Conservation (phyloP, 208 protist genomes). For the Jaenimonas drosophilae region DNA sequence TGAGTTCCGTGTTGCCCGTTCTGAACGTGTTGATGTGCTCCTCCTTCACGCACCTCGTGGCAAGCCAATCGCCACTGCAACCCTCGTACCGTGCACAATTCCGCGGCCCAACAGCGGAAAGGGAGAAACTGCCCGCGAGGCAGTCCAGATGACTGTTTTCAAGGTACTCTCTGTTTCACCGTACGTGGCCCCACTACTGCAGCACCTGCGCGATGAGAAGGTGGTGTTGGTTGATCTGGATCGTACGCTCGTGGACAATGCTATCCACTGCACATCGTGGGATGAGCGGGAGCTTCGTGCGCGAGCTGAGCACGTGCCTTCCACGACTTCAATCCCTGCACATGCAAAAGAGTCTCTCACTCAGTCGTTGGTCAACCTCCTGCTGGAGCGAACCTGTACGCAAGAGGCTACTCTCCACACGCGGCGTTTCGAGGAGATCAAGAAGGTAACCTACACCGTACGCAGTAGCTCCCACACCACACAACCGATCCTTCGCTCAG, state of each 20-base stretch:
- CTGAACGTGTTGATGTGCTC: slow-evolving; percentile 42
- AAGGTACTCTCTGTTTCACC: slow-evolving; percentile 36
- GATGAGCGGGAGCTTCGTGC: no score
- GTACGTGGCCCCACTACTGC: slow-evolving; percentile 49
- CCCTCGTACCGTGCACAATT: slow-evolving; percentile 11
- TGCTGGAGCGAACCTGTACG: no score
- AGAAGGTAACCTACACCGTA: no score
- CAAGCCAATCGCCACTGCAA: slow-evolving; percentile 46
- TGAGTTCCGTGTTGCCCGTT: slow-evolving; percentile 51
- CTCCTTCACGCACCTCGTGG: slow-evolving; percentile 35
- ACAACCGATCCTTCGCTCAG: slow-evolving; percentile 8
- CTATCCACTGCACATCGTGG: no score
- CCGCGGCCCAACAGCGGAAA: neutral
- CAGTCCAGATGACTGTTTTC: slow-evolving; percentile 29
- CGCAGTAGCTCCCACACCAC: neutral
- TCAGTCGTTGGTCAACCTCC: no score
- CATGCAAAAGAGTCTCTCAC: no score
- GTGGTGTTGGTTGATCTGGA: slow-evolving; percentile 74
- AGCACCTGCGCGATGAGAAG: slow-evolving; percentile 48
- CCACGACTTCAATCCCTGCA: no score
- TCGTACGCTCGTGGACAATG: slow-evolving; percentile 79
- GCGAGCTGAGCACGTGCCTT: no score
- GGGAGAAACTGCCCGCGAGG: neutral
- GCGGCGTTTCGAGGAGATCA: no score
- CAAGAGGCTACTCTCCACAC: no score